Conservation (phyloP, 2,329 filamentous ascomycete genomes). For the Neopestalotiopsis clavispora region DNA sequence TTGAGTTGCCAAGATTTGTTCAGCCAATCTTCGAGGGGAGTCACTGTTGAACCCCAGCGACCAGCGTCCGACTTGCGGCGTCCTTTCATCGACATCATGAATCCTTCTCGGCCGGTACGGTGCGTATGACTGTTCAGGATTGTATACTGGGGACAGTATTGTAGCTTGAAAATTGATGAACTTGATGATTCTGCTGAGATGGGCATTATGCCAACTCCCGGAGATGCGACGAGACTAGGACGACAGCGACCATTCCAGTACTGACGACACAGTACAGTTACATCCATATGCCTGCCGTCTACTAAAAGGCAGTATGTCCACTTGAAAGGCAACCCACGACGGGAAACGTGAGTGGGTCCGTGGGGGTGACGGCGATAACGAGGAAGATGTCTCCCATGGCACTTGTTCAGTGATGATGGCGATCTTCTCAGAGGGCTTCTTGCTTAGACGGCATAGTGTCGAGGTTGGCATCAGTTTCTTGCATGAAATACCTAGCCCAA, state of each 20-base stretch:
- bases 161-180: too few relatives aligned
- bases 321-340: slow-evolving; percentile 14
- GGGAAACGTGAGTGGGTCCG: slow-evolving; percentile 15
- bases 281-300: not conserved
- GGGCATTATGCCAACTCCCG: not conserved
- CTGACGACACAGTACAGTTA: not conserved
- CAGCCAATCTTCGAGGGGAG: slow-evolving; percentile 4
- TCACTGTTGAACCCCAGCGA: not conserved
- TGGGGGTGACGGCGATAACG: slow-evolving; percentile 6
- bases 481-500: not conserved
- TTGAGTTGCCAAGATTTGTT: slow-evolving; percentile 9
- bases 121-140: not conserved
- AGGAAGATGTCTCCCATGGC: not conserved
- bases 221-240: not conserved
- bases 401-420: not conserved
- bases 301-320: slow-evolving; percentile 6
- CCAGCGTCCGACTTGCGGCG: not conserved
- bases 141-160: too few relatives aligned
- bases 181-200: too few relatives aligned
- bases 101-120: not conserved
- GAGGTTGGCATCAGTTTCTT: not conserved
- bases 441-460: not conserved
- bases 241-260: not conserved
- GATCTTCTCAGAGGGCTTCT: not conserved
- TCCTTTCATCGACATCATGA: not conserved